A percentile compares a stretch with the other conserved stretches of the same genome.
These are phyloP conservation scores for Persicaria maculosa DNA, from an alignment of 148 eudicot genomes.

Conservation along the genomic window DNA sequence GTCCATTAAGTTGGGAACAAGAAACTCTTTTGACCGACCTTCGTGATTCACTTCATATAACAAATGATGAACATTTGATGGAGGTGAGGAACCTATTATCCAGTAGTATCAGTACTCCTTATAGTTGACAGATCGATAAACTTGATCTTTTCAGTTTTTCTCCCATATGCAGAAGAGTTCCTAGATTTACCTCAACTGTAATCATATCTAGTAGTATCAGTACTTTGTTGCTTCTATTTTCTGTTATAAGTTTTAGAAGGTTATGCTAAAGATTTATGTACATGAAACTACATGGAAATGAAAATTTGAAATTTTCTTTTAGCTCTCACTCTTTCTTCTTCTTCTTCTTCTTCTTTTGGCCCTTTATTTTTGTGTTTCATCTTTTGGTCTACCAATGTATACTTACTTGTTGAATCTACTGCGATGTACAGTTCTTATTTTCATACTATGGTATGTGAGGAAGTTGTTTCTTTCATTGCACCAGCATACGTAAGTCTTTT, in stretches of 20 bases:
- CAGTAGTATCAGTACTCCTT: slow-evolving; percentile 34
- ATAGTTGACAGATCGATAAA: slow-evolving; percentile 28
- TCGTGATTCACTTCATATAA: slow-evolving; percentile 71
- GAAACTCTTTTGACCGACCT: slow-evolving; percentile 77
- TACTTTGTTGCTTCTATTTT: slow-evolving; percentile 15
- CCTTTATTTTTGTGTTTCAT: no score
- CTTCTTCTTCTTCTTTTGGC: not conserved
- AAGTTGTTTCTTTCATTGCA: not conserved
- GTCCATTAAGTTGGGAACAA: slow-evolving; percentile 88
- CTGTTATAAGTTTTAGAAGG: not conserved
- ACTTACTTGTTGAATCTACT: not conserved
- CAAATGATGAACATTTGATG: slow-evolving; percentile 84
- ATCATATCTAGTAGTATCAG: not conserved
- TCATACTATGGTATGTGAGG: not conserved
- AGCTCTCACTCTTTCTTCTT: not conserved
- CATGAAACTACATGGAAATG: not conserved
- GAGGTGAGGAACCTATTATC: slow-evolving; percentile 66
- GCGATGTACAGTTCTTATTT: not conserved
- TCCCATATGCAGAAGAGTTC: slow-evolving; percentile 11
- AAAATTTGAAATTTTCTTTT: not conserved
- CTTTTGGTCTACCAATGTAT: not conserved
- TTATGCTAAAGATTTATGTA: slow-evolving; percentile 9
- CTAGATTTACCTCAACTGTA: slow-evolving; percentile 11
- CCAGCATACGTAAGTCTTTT: not conserved
- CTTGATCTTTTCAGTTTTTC: not conserved